phyloP scores from a whole-genome alignment of 2,329 filamentous ascomycete species.

The Fusarium concolor region DNA sequence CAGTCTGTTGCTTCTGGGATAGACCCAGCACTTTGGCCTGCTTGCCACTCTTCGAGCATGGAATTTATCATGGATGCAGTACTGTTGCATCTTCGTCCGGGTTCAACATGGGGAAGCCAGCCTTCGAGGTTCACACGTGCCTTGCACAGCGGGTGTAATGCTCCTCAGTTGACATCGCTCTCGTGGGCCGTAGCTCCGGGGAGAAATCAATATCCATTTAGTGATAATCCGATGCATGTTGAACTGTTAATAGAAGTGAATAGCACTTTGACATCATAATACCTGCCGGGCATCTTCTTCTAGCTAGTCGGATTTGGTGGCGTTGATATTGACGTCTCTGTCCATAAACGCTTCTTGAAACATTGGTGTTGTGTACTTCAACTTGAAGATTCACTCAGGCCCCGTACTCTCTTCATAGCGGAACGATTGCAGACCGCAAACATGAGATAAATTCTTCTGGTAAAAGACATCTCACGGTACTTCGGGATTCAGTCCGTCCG shows the following conservation, averaged over 20 bases:
- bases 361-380: background rate
- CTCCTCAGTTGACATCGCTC: constrained; percentile 1
- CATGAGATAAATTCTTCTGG: background rate
- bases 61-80: background rate
- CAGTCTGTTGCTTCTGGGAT: background rate
- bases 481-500: constrained; percentile 37
- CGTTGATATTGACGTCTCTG: background rate
- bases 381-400: background rate
- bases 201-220: background rate
- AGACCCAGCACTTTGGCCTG: background rate
- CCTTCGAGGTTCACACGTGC: background rate
- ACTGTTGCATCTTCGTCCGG: background rate
- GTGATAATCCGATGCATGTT: background rate
- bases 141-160: background rate
- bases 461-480: constrained; percentile 21
- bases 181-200: constrained; percentile 10
- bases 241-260: background rate
- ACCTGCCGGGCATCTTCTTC: background rate
- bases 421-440: background rate
- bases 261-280: background rate
- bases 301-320: background rate
- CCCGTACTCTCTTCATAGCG: background rate
- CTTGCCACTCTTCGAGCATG: constrained; percentile 10
- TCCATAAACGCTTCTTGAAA: background rate
- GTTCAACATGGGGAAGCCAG: constrained; percentile 1